Evolutionary conservation across 139 green algal species (phyloP), one percentile per base, ranked within the genome.

Genomic region (Chlamydomonas applanata): DNA sequence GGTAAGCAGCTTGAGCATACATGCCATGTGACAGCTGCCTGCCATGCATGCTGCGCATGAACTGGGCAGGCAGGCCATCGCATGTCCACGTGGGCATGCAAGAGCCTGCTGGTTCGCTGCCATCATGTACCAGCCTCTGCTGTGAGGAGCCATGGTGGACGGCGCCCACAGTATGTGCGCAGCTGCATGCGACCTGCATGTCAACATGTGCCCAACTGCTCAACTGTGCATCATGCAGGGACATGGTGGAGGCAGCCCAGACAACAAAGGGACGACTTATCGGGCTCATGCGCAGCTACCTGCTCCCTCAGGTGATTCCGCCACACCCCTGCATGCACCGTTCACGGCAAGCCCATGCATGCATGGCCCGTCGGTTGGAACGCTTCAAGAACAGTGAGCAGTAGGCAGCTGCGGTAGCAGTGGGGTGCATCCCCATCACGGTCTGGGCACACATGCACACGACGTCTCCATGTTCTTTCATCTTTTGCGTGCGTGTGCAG

Each of bases 171-270:
- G n/a, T n/a, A n/a, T n/a, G n/a, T n/a, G n/a, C n/a, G n/a, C n/a
- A n/a, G n/a, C n/a, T n/a, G n/a, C n/a, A n/a, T n/a, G n/a, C n/a
- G n/a, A n/a, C n/a, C n/a, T n/a, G n/a, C n/a, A n/a, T n/a, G n/a
- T n/a, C n/a, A n/a, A n/a, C n/a, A n/a, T n/a, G n/a, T n/a, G n/a
- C n/a, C n/a, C n/a, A n/a, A n/a, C n/a, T 49, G 40, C 40, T 49
- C 40, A n/a, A 19, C 40, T 49, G 40, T 7, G 40, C 40, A 49
- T 49, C 40, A n/a, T 49, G 62, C 62, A 46, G 52, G 73, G 74
- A 86, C 9, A 85, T 92, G 32, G 71, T 82, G 29, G 82, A 91
- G n/a, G 78, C 84, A 45, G 40, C 45, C 0, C 69, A 90, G 29
- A 81, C 79, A 4, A 35, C 68, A 40, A 56, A 74, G 66, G 81